Evolutionary conservation across 805 yeast genomes (phyloP).

Genomic region (Citeromyces nyonsensis): DNA sequence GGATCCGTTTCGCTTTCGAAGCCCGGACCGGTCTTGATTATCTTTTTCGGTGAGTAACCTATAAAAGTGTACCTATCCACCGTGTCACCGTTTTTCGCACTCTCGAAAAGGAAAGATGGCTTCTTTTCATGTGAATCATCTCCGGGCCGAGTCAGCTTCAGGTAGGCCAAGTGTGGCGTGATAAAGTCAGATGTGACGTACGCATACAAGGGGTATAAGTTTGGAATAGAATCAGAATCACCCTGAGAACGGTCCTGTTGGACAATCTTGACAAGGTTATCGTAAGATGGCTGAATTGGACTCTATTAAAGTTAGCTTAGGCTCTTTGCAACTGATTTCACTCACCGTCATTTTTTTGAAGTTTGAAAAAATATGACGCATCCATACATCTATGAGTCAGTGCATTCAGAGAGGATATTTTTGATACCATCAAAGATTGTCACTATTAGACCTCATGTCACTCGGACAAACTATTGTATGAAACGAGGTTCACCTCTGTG

Average conservation of each 20-base stretch:
- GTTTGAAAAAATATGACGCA: slow-evolving; percentile 3
- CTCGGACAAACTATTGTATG: no score
- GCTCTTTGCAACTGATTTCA: neutral
- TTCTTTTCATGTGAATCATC: slow-evolving; percentile 29
- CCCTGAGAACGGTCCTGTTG: slow-evolving; percentile 15
- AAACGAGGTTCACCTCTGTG: no score
- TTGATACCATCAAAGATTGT: neutral
- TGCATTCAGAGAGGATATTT: no score
- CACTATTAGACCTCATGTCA: no score
- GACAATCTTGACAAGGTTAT: slow-evolving; percentile 23
- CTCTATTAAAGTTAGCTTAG: slow-evolving; percentile 1
- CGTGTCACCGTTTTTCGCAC: slow-evolving; percentile 80
- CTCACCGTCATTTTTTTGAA: slow-evolving; percentile 2
- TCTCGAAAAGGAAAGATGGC: slow-evolving; percentile 74
- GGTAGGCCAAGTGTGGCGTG: slow-evolving; percentile 83
- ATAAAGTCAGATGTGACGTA: slow-evolving; percentile 61
- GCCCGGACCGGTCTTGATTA: slow-evolving; percentile 70
- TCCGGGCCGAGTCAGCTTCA: slow-evolving; percentile 62
- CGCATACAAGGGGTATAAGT: slow-evolving; percentile 71
- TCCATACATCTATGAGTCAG: slow-evolving; percentile 1
- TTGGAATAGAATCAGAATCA: slow-evolving; percentile 22
- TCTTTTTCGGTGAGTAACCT: slow-evolving; percentile 73
- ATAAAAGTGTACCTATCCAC: slow-evolving; percentile 85
- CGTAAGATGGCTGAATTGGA: slow-evolving; percentile 34
- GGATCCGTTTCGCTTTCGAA: slow-evolving; percentile 65